These are phyloP conservation scores for Rhodotorula sp. DNA, from an alignment of 1,284 basidiomycete species.

Conservation along the genomic window DNA sequence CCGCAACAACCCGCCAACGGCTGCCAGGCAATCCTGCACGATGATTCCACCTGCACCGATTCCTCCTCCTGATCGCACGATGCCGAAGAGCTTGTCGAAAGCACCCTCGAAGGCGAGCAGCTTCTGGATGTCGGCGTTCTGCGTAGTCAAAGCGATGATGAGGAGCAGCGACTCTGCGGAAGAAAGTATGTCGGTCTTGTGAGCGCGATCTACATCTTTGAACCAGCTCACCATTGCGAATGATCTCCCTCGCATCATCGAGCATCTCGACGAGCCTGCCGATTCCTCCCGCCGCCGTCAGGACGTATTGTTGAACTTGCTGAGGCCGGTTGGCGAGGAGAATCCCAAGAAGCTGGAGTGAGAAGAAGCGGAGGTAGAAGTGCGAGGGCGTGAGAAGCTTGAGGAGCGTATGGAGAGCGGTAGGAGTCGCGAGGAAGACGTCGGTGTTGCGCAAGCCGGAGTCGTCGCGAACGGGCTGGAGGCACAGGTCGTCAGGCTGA, in stretches of 20 bases:
- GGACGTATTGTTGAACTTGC: constrained; percentile 80
- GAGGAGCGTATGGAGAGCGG: constrained; percentile 73
- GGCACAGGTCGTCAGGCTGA: background rate
- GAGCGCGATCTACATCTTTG: constrained; percentile 1
- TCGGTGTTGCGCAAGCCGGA: constrained; percentile 72
- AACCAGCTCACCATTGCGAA: constrained; percentile 67
- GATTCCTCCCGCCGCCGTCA: constrained; percentile 75
- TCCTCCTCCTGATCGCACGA: constrained; percentile 82
- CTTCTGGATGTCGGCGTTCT: constrained; percentile 94
- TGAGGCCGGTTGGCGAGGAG: constrained; percentile 76
- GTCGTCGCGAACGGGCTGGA: constrained; percentile 58
- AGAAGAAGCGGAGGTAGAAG: constrained; percentile 85
- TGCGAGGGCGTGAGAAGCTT: constrained; percentile 61
- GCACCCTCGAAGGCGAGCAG: constrained; percentile 95
- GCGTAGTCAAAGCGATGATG: constrained; percentile 74
- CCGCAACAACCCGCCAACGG: constrained; percentile 77
- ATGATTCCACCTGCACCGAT: constrained; percentile 83
- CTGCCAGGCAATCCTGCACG: constrained; percentile 79
- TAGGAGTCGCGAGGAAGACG: constrained; percentile 65
- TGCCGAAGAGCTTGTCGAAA: constrained; percentile 92
- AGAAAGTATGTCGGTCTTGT: constrained; percentile 49
- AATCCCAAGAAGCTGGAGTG: constrained; percentile 77
- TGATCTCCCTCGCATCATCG: constrained; percentile 78
- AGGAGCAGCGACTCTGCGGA: constrained; percentile 60
- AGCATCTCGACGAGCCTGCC: constrained; percentile 65